A percentile compares a stretch with the other conserved stretches of the same genome.
Evolutionary conservation across 2,329 filamentous ascomycete genomes (phyloP).

Genomic region (Neopestalotiopsis rosae): DNA sequence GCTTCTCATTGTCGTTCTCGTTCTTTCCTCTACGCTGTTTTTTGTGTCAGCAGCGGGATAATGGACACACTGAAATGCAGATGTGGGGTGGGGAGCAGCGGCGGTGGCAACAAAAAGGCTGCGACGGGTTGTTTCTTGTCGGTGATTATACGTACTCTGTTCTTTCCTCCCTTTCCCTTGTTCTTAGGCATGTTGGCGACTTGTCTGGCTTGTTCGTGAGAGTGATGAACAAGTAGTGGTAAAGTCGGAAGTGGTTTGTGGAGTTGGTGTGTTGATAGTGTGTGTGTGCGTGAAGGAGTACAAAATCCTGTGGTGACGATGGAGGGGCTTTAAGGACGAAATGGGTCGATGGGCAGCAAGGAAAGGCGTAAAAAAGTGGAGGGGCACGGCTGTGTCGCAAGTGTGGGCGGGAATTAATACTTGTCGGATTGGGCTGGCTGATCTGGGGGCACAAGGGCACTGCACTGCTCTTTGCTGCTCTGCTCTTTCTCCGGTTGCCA

Average conservation of each 20-base stretch:
- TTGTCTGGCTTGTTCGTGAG: slow-evolving; percentile 24
- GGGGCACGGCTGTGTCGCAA: not conserved
- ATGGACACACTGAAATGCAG: not conserved
- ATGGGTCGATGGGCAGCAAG: slow-evolving; percentile 4
- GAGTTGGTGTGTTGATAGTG: slow-evolving; percentile 11
- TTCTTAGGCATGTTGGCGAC: slow-evolving; percentile 87
- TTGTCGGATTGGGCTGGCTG: not conserved
- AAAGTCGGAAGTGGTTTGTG: slow-evolving; percentile 5
- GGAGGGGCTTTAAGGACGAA: not conserved
- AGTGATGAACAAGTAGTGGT: slow-evolving; percentile 10
- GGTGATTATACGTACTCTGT: slow-evolving; percentile 13
- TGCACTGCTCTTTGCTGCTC: too few species aligned
- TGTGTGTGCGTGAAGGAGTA: slow-evolving; percentile 5
- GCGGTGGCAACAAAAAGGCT: not conserved
- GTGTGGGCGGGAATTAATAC: not conserved
- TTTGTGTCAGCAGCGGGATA: slow-evolving; percentile 65
- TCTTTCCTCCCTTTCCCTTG: slow-evolving; percentile 76
- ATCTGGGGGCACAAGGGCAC: not conserved
- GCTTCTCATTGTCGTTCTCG: slow-evolving; percentile 99
- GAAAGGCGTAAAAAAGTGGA: not conserved
- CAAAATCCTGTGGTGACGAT: slow-evolving; percentile 16
- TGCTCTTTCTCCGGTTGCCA: too few species aligned
- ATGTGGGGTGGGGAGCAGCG: not conserved
- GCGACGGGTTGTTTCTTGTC: slow-evolving; percentile 13
- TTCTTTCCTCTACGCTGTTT: slow-evolving; percentile 87